Conservation (phyloP, 2,329 filamentous ascomycete species). For the Ascochyta lentis region DNA sequence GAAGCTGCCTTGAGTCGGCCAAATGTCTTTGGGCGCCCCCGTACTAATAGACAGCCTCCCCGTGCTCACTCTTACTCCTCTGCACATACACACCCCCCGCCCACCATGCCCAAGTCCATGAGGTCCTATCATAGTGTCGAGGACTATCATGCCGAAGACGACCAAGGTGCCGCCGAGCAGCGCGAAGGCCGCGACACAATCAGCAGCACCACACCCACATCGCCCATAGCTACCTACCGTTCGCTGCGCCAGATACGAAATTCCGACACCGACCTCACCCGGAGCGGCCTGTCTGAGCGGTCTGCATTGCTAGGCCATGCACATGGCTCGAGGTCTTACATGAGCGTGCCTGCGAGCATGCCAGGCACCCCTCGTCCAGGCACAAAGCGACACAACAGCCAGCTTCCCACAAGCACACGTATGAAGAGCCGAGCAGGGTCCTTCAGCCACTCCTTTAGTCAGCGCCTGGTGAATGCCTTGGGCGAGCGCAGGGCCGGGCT, state of each 20-base stretch:
- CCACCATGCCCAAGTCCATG: conserved; percentile 46
- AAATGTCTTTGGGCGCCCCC: conserved; percentile 13
- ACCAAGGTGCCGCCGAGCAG: conserved; percentile 40
- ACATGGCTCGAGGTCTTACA: conserved; percentile 51
- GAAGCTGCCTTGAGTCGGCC: conserved; percentile 15
- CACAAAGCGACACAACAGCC: conserved; percentile 48
- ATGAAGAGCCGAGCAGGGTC: conserved; percentile 44
- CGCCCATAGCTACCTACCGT: conserved; percentile 43
- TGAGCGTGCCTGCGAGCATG: conserved; percentile 49
- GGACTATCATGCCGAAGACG: conserved; percentile 43
- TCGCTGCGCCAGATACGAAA: conserved; percentile 36
- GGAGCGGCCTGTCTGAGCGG: conserved; percentile 53
- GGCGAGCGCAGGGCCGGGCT: conserved; percentile 56
- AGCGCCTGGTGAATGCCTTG: conserved; percentile 67
- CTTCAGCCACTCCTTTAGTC: conserved; percentile 46
- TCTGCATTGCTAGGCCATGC: conserved; percentile 55
- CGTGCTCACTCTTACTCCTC: conserved; percentile 14
- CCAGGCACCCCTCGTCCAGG: conserved; percentile 52
- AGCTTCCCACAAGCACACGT: conserved; percentile 38
- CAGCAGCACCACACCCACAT: conserved; percentile 44
- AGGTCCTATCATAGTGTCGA: conserved; percentile 47
- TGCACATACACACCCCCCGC: conserved; percentile 6
- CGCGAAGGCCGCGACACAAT: conserved; percentile 41
- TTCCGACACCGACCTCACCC: conserved; percentile 45
- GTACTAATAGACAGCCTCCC: conserved; percentile 17